These are phyloP conservation scores for Fragaria nilgerrensis DNA, from an alignment of 306 rosid species.

Conservation along the genomic window DNA sequence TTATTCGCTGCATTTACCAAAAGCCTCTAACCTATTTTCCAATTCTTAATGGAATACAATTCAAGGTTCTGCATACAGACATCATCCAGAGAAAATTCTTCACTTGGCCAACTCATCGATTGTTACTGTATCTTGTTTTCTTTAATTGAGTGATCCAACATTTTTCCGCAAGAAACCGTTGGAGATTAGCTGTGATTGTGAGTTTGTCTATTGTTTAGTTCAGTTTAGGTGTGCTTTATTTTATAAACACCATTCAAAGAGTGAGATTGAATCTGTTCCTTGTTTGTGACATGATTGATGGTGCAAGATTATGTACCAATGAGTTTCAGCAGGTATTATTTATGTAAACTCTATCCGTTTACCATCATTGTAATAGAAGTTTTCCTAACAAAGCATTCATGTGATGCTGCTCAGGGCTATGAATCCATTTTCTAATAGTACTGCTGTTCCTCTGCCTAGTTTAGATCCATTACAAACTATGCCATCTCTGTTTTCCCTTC, in stretches of 20 bases:
- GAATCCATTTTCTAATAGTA: background rate
- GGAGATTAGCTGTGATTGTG: background rate
- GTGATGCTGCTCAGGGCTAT: background rate
- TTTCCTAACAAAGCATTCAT: background rate
- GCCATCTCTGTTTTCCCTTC: background rate
- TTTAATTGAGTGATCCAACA: background rate
- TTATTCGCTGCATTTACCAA: constrained; percentile 15
- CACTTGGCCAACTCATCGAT: background rate
- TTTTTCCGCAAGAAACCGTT: background rate
- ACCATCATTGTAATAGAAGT: background rate
- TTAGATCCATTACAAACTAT: background rate
- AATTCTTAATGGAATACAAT: background rate
- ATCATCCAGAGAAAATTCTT: background rate
- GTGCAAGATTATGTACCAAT: background rate
- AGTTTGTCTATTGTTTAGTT: background rate
- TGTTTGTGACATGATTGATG: background rate
- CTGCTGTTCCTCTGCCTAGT: background rate
- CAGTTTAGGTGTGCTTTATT: background rate
- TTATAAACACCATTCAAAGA: background rate
- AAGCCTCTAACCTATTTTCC: constrained; percentile 1
- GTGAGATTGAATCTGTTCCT: background rate
- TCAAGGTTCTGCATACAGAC: background rate
- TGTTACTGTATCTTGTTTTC: background rate
- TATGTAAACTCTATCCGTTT: background rate
- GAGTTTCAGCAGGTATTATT: background rate